These are phyloP conservation scores for Lonicera japonica DNA, from an alignment of 129 eudicot species.

Conservation along the genomic window DNA sequence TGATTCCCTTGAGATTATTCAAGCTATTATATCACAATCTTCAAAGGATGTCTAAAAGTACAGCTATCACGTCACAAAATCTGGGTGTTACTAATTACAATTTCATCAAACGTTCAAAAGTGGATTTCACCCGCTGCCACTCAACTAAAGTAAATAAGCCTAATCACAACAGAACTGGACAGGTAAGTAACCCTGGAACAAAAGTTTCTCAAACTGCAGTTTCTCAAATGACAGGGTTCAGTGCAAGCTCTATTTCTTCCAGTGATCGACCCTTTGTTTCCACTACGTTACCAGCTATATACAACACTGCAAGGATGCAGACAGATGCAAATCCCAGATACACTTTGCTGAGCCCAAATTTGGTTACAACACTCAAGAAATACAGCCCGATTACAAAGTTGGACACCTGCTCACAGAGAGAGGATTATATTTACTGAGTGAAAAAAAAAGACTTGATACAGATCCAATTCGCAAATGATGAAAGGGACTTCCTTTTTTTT, in stretches of 20 bases:
- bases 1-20: too few species aligned
- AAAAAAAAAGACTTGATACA: background rate
- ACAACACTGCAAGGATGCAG: conserved; percentile 68
- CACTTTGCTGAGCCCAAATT: conserved; percentile 80
- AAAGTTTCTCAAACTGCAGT: conserved; percentile 1
- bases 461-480: too few species aligned
- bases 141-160: background rate
- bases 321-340: conserved; percentile 80
- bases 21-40: too few species aligned
- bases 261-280: conserved; percentile 95
- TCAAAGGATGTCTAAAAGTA: background rate
- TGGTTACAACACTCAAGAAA: conserved; percentile 80
- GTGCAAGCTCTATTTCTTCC: conserved; percentile 85
- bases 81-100: background rate
- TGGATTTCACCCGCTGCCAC: background rate
- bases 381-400: conserved; percentile 90
- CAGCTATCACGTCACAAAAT: background rate
- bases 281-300: conserved; percentile 77
- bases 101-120: background rate
- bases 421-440: background rate
- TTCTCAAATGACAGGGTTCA: conserved; percentile 56
- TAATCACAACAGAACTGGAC: conserved; percentile 15
- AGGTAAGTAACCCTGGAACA: background rate
- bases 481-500: too few species aligned
- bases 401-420: conserved; percentile 43